phyloP scores from a whole-genome alignment of 768 basidiomycete species.

The Lactarius vividus region DNA sequence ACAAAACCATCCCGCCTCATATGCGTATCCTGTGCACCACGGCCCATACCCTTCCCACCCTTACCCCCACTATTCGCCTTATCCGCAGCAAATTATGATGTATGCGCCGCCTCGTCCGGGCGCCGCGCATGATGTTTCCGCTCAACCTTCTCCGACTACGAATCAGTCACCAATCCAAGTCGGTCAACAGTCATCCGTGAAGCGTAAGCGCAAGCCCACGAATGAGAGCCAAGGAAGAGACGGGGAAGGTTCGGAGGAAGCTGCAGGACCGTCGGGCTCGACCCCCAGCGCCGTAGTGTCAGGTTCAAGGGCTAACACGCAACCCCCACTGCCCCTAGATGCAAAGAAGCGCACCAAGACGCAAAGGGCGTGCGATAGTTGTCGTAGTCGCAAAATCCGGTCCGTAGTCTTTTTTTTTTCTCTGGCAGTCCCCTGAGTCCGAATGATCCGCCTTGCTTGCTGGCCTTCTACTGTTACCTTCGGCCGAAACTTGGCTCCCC shows the following conservation, averaged over 20 bases:
- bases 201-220: slow-evolving; percentile 61
- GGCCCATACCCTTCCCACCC: slow-evolving; percentile 44
- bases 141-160: slow-evolving; percentile 36
- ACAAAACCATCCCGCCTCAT: slow-evolving; percentile 51
- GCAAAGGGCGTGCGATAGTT: slow-evolving; percentile 88
- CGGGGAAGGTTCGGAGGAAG: slow-evolving; percentile 56
- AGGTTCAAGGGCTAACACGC: slow-evolving; percentile 22
- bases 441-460: slow-evolving; percentile 12
- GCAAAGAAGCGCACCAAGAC: slow-evolving; percentile 90
- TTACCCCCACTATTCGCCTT: slow-evolving; percentile 47
- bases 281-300: slow-evolving; percentile 37
- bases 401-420: slow-evolving; percentile 31
- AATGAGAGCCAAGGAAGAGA: slow-evolving; percentile 31
- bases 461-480: slow-evolving; percentile 11
- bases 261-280: slow-evolving; percentile 51
- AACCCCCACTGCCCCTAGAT: slow-evolving; percentile 44
- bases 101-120: slow-evolving; percentile 49
- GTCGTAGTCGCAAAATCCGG: slow-evolving; percentile 88
- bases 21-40: slow-evolving; percentile 35
- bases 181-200: slow-evolving; percentile 36
- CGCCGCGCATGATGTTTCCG: slow-evolving; percentile 36
- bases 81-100: slow-evolving; percentile 60
- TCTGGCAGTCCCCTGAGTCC: neutral
- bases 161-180: slow-evolving; percentile 28
- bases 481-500: neutral